A percentile compares a stretch with the other conserved stretches of the same genome.
These are phyloP conservation scores for Saraca asoca DNA, from an alignment of 331 rosid genomes.

Conservation along the genomic window DNA sequence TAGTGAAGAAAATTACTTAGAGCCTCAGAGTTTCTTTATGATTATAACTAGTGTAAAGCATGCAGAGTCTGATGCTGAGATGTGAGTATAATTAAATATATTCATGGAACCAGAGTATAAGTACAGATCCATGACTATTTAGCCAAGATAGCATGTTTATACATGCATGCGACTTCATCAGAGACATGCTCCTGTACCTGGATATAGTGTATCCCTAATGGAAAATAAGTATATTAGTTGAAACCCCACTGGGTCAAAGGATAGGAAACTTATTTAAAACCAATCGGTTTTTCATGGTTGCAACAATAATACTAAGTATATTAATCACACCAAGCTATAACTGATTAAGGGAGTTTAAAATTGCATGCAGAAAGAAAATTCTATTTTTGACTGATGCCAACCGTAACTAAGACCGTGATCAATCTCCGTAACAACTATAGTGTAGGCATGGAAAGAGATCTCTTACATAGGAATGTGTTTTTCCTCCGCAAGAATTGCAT, in stretches of 20 bases:
- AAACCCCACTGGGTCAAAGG: neutral
- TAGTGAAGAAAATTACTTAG: neutral
- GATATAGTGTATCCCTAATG: neutral
- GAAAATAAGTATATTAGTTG: neutral
- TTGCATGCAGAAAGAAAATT: neutral
- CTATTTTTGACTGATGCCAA: neutral
- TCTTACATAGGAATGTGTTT: slow-evolving; percentile 87
- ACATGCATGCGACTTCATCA: neutral
- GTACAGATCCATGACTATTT: no score
- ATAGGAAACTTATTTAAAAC: neutral
- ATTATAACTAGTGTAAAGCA: neutral
- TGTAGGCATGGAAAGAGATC: neutral
- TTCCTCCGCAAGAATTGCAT: slow-evolving; percentile 93
- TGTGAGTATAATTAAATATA: neutral
- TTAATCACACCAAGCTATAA: neutral
- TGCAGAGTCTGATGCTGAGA: neutral
- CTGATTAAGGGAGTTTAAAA: neutral
- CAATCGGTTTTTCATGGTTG: neutral
- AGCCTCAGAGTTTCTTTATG: neutral
- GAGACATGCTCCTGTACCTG: neutral
- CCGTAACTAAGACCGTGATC: neutral
- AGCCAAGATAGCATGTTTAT: neutral
- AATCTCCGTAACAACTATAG: neutral
- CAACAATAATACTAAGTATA: neutral
- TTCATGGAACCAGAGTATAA: neutral